These are phyloP conservation scores for Cardamine occulta DNA, from an alignment of 345 rosid genomes.

Conservation along the genomic window DNA sequence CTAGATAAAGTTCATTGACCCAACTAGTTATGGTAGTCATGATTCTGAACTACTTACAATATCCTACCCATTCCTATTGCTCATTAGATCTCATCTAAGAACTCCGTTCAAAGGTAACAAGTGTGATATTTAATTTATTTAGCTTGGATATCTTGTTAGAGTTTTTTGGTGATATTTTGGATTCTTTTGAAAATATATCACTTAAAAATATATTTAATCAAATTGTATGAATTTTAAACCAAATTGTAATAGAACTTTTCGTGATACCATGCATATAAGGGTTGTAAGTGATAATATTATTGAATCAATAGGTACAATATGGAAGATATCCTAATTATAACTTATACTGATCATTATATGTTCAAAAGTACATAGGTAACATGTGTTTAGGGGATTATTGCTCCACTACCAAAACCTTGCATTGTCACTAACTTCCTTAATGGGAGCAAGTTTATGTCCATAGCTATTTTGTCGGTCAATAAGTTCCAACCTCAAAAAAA, in stretches of 20 bases:
- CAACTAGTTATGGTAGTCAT: slow-evolving; percentile 28
- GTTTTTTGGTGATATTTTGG: background rate
- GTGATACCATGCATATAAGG: background rate
- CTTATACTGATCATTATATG: background rate
- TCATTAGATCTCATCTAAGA: background rate
- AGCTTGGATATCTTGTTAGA: background rate
- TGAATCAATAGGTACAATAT: no score
- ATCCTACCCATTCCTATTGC: slow-evolving; percentile 3
- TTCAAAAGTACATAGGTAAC: background rate
- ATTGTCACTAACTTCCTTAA: slow-evolving; percentile 15
- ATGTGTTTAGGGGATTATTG: background rate
- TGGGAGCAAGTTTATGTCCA: slow-evolving; percentile 24
- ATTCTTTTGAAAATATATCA: background rate
- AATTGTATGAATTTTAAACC: background rate
- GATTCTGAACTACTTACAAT: slow-evolving; percentile 1
- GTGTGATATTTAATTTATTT: background rate
- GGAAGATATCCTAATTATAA: no score
- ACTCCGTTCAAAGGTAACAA: background rate
- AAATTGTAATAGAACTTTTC: background rate
- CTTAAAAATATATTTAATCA: background rate
- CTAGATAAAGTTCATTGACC: slow-evolving; percentile 30
- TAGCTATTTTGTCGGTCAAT: slow-evolving; percentile 30
- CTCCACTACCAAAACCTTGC: slow-evolving; percentile 13
- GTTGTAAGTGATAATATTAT: no score
- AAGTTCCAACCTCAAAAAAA: background rate